Evolutionary conservation across 208 protist genomes (phyloP), one percentile per base, ranked within the genome.

Genomic region (Leishmania arabica): DNA sequence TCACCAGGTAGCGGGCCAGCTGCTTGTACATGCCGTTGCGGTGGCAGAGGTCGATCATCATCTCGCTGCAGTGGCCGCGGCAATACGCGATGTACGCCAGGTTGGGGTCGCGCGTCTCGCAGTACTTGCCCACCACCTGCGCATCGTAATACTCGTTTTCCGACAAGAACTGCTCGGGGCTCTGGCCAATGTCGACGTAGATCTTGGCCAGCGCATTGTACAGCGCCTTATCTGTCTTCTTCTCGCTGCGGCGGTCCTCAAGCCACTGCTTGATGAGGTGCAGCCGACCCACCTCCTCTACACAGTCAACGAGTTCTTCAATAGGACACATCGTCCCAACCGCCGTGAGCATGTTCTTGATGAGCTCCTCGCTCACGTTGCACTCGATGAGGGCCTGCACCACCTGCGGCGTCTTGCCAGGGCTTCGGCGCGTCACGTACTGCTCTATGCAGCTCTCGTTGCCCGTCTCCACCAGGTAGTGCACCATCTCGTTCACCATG

Each of bases 141-240:
- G 89, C 83, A 88, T 99, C 98, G 89, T 99, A 99, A 90, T 98
- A 99, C 69, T 95, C 92, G 90, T 99, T 99, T 77, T 97, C 88
- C 24, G 84, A 72, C 11, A 99, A 95, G 91, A 99, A 99, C 54
- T 98, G 80, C 86, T 99, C 99, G 54, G 98, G 90, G 77, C 92
- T 96, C 75, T 99, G 94, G 86, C 99, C 99, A 68, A 92, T 92
- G 87, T 99, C 99, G n/a, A 99, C 98, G 92, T 99, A 99, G 79
- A 99, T 99, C 94, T 99, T 99, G 40, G 98, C 99, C 4, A 99
- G 89, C 5, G 99, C 99, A 84, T 99, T 99, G 95, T 99, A 98
- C 11, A 99, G 91, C 53, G 96, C 93, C 3, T 91, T 74, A 77
- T 99, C 99, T 80, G 96, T 97, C 85, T 95, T 98, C 78, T 98